These are phyloP conservation scores for Eucalyptus globulus DNA, from an alignment of 345 rosid species.

Conservation along the genomic window DNA sequence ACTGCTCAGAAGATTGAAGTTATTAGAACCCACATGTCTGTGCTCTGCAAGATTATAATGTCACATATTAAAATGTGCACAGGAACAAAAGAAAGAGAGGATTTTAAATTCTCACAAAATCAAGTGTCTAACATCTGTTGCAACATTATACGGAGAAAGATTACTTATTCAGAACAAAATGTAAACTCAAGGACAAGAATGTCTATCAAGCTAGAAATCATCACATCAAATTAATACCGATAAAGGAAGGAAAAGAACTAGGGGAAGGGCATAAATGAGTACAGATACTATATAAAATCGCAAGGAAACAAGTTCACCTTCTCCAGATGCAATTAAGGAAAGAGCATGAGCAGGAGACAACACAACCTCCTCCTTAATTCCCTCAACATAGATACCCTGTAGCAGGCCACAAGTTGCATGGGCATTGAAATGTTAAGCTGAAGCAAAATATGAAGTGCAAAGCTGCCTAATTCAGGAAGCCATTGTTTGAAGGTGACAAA, in stretches of 20 bases:
- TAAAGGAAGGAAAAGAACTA: neutral
- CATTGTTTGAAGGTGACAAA: neutral
- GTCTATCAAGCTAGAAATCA: neutral
- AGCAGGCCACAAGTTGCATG: neutral
- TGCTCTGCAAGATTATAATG: constrained; percentile 46
- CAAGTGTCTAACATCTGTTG: neutral
- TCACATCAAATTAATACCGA: neutral
- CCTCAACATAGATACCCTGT: constrained; percentile 86
- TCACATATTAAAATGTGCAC: neutral
- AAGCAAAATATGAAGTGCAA: neutral
- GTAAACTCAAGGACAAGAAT: neutral
- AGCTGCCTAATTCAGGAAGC: neutral
- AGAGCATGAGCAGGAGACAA: constrained; percentile 95
- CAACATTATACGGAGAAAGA: neutral
- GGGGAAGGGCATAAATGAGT: neutral
- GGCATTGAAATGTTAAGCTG: neutral
- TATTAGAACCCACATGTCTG: constrained; percentile 92
- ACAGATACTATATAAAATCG: neutral
- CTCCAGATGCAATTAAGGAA: constrained; percentile 94
- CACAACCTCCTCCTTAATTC: constrained; percentile 94
- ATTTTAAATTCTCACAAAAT: neutral
- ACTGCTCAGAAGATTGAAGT: constrained; percentile 91
- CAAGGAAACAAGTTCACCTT: constrained; percentile 38
- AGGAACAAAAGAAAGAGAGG: neutral
- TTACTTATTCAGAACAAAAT: neutral